Evolutionary conservation across 495 filamentous ascomycete species (phyloP).

Genomic region (Neurospora sublineolata): DNA sequence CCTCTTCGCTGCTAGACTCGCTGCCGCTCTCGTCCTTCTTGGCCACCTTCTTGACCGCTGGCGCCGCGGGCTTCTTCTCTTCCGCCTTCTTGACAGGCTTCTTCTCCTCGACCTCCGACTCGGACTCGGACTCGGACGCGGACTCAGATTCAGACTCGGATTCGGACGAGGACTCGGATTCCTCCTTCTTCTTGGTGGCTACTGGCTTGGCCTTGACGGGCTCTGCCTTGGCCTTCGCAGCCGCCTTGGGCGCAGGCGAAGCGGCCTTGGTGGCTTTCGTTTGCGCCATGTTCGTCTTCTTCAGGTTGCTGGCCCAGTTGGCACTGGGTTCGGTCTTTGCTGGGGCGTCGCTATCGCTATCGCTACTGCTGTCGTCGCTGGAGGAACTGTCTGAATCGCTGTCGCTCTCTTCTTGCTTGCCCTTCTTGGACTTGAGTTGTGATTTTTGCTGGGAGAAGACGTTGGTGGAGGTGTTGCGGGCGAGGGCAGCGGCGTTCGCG

Average conservation of each 20-base stretch:
- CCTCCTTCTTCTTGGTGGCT: constrained; percentile 4
- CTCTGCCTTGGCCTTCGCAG: constrained; percentile 5
- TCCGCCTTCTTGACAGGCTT: constrained; percentile 1
- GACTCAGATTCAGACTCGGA: constrained; percentile 13
- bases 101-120: constrained; percentile 3
- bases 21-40: constrained; percentile 8
- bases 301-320: constrained; percentile 10
- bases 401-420: constrained; percentile 8
- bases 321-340: background rate
- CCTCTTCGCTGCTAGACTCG: background rate
- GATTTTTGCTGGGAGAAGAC: constrained; percentile 12
- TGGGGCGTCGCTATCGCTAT: constrained; percentile 17
- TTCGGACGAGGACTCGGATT: constrained; percentile 2
- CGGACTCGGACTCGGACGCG: constrained; percentile 15
- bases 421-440: constrained; percentile 11
- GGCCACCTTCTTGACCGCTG: constrained; percentile 3
- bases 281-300: background rate
- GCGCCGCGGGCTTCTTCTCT: constrained; percentile 2
- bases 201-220: constrained; percentile 3
- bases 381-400: constrained; percentile 5
- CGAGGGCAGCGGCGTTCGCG: constrained; percentile 15
- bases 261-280: constrained; percentile 1
- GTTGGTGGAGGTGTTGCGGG: constrained; percentile 10
- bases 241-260: background rate
- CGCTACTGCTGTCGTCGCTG: constrained; percentile 19